Base-by-base conservation (phyloP, 495 filamentous ascomycete genomes). In the Penicillium desertorum region DNA sequence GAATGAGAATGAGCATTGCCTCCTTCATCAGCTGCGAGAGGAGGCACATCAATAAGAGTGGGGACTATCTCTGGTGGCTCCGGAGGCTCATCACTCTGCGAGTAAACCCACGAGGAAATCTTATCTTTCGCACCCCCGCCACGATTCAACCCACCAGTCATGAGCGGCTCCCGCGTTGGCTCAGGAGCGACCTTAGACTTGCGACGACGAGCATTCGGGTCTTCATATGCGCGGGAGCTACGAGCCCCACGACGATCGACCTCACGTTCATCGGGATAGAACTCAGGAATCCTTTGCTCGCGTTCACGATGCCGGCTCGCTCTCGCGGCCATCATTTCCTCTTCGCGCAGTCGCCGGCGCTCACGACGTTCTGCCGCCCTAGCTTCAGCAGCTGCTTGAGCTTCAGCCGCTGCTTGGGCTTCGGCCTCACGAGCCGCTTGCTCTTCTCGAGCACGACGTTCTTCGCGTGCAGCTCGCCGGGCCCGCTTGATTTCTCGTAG, bases 51-150 rank as follows among this genome's bases (percentile, higher is more conserved):
- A 25, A 85, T 57, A 12, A 86, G 76, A 7, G 81, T 84, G 4
- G 72, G 74, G 23, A 82, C 75, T 19, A 83, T 63, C 19, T 76
- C 81, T 7, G 83, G 83, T n/a, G 82, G 82, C 53, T 81, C 81
- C 3, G 83, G 81, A 3, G 82, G 83, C 14, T 83, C 79, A 11
- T 71, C 71, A 36, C 76, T 72, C 65, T 84, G 77, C 1, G 77
- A 79, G 57, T 85, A 71, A 4, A 86, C 79, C 83, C 83, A 86
- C 4, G 80, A 83, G 2, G 81, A 77, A 45, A 81, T 86, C 64
- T 86, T 84, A 51, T 85, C 80, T 62, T 71, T 72, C 34, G 67
- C 67, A 34, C 41, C 53, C 8, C 51, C 32, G 14, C 63, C 58
- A 17, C 58, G 58, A 30, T 63, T 61, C 22, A 68, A 29, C 16